Conservation (phyloP, 208 protist species). For the Acanthamoeba triangularis region DNA sequence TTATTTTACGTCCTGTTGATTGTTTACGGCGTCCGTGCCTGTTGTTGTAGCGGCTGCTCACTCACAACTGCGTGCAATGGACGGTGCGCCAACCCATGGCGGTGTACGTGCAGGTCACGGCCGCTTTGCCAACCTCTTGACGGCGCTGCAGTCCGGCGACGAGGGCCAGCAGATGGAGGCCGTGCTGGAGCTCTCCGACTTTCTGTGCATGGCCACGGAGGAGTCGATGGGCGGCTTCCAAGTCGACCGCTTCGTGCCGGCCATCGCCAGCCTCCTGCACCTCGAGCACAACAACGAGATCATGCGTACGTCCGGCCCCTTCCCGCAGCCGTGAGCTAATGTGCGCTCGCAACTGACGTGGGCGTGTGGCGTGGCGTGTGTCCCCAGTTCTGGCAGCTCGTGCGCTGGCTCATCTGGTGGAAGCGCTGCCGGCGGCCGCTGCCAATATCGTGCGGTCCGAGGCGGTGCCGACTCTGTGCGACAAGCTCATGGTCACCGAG, state of each 20-base stretch:
- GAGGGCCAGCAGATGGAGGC: slow-evolving; percentile 60
- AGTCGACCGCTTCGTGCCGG: slow-evolving; percentile 38
- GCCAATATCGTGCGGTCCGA: slow-evolving; percentile 78
- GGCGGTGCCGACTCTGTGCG: slow-evolving; percentile 82
- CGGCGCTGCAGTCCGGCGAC: slow-evolving; percentile 23
- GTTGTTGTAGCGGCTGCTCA: no score
- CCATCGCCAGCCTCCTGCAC: slow-evolving; percentile 12
- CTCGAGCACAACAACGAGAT: slow-evolving; percentile 67
- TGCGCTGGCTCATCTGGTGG: slow-evolving; percentile 85
- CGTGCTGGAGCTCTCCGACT: slow-evolving; percentile 57
- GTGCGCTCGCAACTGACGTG: no score
- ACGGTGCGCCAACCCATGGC: no score
- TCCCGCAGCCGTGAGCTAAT: no score
- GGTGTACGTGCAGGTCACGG: slow-evolving; percentile 62
- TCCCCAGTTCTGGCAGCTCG: slow-evolving; percentile 79
- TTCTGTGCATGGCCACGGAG: slow-evolving; percentile 67
- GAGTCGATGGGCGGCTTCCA: slow-evolving; percentile 66
- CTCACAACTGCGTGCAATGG: no score
- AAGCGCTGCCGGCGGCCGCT: slow-evolving; percentile 81
- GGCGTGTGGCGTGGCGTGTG: background rate
- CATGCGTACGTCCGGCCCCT: background rate
- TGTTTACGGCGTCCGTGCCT: no score
- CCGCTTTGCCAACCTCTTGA: slow-evolving; percentile 32
- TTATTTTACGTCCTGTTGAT: no score
- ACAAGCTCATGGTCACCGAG: slow-evolving; percentile 87